Conservation (phyloP, 208 protist species). For the Porcisia deanei region DNA sequence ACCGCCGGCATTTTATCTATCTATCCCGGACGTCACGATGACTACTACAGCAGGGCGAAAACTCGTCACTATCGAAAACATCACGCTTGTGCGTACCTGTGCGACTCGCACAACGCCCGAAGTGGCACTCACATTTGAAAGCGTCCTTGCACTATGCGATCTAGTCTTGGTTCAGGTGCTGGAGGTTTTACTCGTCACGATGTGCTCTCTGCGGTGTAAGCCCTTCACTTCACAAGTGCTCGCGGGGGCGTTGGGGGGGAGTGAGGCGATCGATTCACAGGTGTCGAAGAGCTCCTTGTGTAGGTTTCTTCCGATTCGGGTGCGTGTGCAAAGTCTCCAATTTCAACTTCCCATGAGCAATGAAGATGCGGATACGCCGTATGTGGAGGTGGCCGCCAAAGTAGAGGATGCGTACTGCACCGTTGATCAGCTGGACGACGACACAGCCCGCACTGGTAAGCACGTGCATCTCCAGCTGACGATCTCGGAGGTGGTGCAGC, state of each 20-base stretch:
- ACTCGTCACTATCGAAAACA: slow-evolving; percentile 21
- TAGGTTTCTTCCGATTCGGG: background rate
- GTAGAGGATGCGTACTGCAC: slow-evolving; percentile 4
- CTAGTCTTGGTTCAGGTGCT: slow-evolving; percentile 22
- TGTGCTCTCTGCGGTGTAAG: slow-evolving; percentile 1
- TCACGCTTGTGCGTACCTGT: slow-evolving; percentile 13
- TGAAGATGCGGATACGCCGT: slow-evolving; percentile 12
- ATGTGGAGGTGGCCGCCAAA: slow-evolving; percentile 21
- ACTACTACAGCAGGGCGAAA: slow-evolving; percentile 26
- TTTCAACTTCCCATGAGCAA: slow-evolving; percentile 15
- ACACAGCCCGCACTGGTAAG: background rate
- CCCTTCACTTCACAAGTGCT: background rate
- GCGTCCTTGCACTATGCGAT: slow-evolving; percentile 4
- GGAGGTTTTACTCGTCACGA: slow-evolving; percentile 2
- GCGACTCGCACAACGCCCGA: background rate
- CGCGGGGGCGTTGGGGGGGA: background rate
- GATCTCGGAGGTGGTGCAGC: slow-evolving; percentile 16
- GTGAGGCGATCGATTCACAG: too few relatives aligned
- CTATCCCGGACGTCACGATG: slow-evolving; percentile 28
- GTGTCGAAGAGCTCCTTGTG: background rate
- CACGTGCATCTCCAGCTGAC: slow-evolving; percentile 5
- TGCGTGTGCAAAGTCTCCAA: slow-evolving; percentile 12
- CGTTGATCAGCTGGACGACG: background rate
- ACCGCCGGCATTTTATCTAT: slow-evolving; percentile 7
- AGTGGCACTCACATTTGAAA: slow-evolving; percentile 13